Conservation (phyloP, 495 filamentous ascomycete species). For the Aspergillus nidulans region DNA sequence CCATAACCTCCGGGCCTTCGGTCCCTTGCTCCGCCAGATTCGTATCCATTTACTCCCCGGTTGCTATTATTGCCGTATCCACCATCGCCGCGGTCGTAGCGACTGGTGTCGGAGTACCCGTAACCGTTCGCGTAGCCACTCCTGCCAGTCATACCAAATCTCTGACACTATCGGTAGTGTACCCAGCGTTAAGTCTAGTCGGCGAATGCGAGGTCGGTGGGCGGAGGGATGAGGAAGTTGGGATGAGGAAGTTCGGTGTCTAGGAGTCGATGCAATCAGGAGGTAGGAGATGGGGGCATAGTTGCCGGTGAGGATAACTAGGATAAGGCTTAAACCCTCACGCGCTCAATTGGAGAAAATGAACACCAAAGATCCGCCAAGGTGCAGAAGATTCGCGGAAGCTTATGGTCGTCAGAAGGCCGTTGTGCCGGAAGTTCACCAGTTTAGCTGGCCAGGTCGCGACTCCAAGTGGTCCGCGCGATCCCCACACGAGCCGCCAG, state of each 20-base stretch:
- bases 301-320: not conserved
- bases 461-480: not conserved
- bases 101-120: conserved; percentile 39
- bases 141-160: conserved; percentile 40
- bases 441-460: not conserved
- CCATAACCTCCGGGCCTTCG: conserved; percentile 44
- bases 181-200: not conserved
- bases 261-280: conserved; percentile 11
- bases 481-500: conserved; percentile 21
- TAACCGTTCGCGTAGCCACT: conserved; percentile 41
- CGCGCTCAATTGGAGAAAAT: not conserved
- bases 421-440: conserved; percentile 5
- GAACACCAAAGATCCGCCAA: not conserved
- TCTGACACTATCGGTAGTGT: not conserved
- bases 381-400: not conserved
- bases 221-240: not conserved
- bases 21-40: conserved; percentile 24
- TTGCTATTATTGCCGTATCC: conserved; percentile 31
- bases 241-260: not conserved
- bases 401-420: not conserved
- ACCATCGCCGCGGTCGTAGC: conserved; percentile 36
- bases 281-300: conserved; percentile 12
- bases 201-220: not conserved
- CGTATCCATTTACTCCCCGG: conserved; percentile 34
- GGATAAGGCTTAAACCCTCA: not conserved